Evolutionary conservation across 2,329 filamentous ascomycete genomes (phyloP), one percentile per base, ranked within the genome.

Genomic region (Westerdykella aurantiaca): DNA sequence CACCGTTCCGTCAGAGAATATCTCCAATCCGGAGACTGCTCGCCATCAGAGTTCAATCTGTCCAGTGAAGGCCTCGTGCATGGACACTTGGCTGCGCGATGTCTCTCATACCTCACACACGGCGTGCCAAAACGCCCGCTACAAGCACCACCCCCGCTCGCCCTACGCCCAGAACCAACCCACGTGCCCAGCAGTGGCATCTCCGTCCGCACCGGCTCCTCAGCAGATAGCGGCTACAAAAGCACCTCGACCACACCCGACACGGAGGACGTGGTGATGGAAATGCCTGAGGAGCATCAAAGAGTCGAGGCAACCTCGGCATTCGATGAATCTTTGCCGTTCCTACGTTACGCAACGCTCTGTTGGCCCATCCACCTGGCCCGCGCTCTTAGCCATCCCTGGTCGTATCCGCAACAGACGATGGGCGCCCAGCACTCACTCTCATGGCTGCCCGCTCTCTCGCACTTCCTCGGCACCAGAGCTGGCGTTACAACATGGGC

Each of bases 311-410:
- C 17, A 49, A 41, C 17, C 40, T 51, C 47, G 4, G 34, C 50
- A 4, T 61, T 63, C 33, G 60, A 63, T 38, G 46, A 47, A 2
- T 48, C 55, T 18, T 41, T 61, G 2, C 61, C 61, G 0, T 63
- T 64, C 31, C 51, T 64, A 3, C 55, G 61, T 21, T 64, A 64
- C 37, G 53, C 61, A 11, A 43, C 49, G 1, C 51, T 64, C 5
- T 63, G 56, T 42, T 64, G 61, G 61, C 61, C 61, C 2, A 52
- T 64, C 13, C 61, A 64, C 40, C 51, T 64, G 17, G 53, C 50
- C 21, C 55, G 59, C 23, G 58, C 59, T 14, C 43, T 64, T 6
- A 31, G 42, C 37, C 4, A 34, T 31, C 18, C 42, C 38, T 17
- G 37, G 39, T 37, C 16, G 14, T n/a, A 7, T 42, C 22, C 18